Base-by-base conservation (phyloP, 495 filamentous ascomycete genomes). In the Entonaema liquescens region DNA sequence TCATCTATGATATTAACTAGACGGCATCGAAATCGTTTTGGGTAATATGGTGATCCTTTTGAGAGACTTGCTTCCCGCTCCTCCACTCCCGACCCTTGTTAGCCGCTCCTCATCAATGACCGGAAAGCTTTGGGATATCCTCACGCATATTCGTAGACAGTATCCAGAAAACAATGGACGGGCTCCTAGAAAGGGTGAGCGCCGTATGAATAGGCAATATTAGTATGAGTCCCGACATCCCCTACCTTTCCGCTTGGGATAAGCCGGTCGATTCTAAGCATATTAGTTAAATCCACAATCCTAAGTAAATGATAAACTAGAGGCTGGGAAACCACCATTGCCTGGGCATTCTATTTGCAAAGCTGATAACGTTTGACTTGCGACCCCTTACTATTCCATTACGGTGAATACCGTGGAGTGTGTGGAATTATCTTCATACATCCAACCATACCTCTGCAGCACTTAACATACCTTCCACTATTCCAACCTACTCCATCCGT, bases 41-140 rank as follows among this genome's bases (percentile, higher is more conserved):
- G 70, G 70, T 36, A 49, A 65, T 65, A 31, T 56, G 19, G 49
- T 40, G 28, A 59, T 65, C 63, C 36, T 75, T 73, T 71, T 70
- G 69, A 71, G 69, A 72, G 66, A 70, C 68, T 58, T 76, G 74
- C 74, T 75, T 75, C 75, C 72, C 69, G 72, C 44, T 62, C 75
- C 69, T 75, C 75, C 75, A 75, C 75, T 72, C 68, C 54, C 58
- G 52, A 56, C 59, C 70, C 62, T 71, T 75, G 68, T 55, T 74
- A 73, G 69, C 75, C 75, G 73, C 73, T 69, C 66, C 54, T 68
- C 61, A 67, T 67, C 36, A 53, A 73, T 67, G 62, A 56, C 21
- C 49, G 40, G 65, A 21, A 53, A 36, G 50, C 19, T 54, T 60
- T 25, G 53, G 54, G 53, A 50, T n/a, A 35, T 55, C 59, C 47